Evolutionary conservation across 768 basidiomycete genomes (phyloP).

Genomic region (Lactarius indigo): DNA sequence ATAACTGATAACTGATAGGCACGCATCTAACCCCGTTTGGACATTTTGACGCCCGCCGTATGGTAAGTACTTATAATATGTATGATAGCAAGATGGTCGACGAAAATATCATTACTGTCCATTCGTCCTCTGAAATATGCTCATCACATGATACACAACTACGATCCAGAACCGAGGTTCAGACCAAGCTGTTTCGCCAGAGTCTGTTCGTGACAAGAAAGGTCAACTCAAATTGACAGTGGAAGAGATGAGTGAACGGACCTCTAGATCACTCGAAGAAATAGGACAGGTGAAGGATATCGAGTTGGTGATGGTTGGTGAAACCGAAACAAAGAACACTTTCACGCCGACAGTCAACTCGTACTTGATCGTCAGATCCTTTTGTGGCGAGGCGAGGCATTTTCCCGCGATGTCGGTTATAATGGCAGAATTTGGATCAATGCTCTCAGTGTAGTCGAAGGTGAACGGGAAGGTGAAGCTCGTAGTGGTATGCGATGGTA

Average conservation of each 20-base stretch:
- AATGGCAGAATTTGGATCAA: constrained; percentile 51
- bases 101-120: constrained; percentile 2
- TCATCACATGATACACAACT: background rate
- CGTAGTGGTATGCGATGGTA: constrained; percentile 50
- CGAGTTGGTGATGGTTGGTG: constrained; percentile 59
- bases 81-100: background rate
- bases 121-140: background rate
- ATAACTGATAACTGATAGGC: background rate
- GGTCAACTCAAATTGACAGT: background rate
- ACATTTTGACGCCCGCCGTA: background rate
- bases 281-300: constrained; percentile 67
- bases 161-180: background rate
- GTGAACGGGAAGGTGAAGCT: constrained; percentile 76
- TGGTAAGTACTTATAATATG: background rate
- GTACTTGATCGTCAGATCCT: constrained; percentile 57
- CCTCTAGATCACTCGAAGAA: constrained; percentile 33
- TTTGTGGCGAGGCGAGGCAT: constrained; percentile 45
- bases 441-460: constrained; percentile 53
- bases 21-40: background rate
- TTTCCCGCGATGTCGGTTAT: constrained; percentile 59
- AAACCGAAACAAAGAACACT: constrained; percentile 61
- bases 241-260: constrained; percentile 23
- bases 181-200: background rate
- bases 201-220: background rate
- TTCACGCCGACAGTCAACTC: constrained; percentile 67